A percentile compares a stretch with the other conserved stretches of the same genome.
Conservation (phyloP, 2,329 filamentous ascomycete species). For the Cordyceps militaris region DNA sequence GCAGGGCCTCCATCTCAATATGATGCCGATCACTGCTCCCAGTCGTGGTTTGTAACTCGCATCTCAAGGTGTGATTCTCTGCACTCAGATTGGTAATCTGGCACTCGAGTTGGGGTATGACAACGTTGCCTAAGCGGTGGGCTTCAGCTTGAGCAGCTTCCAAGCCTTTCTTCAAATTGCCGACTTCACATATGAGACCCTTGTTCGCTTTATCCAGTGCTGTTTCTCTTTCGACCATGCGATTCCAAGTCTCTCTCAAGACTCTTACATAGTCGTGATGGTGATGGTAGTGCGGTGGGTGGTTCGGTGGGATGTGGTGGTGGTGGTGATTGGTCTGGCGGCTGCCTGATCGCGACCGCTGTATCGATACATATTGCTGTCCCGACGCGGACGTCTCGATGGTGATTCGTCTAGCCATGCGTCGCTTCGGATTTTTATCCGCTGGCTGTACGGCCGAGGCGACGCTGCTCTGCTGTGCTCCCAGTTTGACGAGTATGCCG, state of each 20-base stretch:
- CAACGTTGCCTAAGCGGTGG: slow-evolving; percentile 25
- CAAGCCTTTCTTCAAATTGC: slow-evolving; percentile 29
- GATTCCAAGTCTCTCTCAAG: slow-evolving; percentile 30
- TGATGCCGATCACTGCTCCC: slow-evolving; percentile 25
- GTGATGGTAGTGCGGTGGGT: slow-evolving; percentile 21
- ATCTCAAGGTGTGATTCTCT: slow-evolving; percentile 34
- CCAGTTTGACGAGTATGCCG: slow-evolving; percentile 13
- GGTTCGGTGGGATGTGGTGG: slow-evolving; percentile 16
- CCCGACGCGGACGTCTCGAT: slow-evolving; percentile 30
- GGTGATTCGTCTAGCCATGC: slow-evolving; percentile 31
- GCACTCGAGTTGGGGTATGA: slow-evolving; percentile 31
- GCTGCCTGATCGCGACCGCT: slow-evolving; percentile 30
- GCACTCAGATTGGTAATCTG: slow-evolving; percentile 29
- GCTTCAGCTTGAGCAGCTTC: slow-evolving; percentile 29
- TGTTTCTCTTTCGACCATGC: slow-evolving; percentile 30
- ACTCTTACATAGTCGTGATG: slow-evolving; percentile 30
- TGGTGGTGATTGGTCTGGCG: slow-evolving; percentile 21
- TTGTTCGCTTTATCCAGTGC: slow-evolving; percentile 29
- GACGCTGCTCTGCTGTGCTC: slow-evolving; percentile 13
- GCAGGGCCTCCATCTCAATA: slow-evolving; percentile 27
- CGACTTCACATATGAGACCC: slow-evolving; percentile 25
- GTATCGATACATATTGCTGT: slow-evolving; percentile 32
- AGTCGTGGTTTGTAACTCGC: slow-evolving; percentile 28
- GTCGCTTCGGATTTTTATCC: slow-evolving; percentile 8
- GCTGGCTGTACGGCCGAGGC: slow-evolving; percentile 4